Evolutionary conservation across 768 basidiomycete species (phyloP).

Genomic region (Leccinum broughii): DNA sequence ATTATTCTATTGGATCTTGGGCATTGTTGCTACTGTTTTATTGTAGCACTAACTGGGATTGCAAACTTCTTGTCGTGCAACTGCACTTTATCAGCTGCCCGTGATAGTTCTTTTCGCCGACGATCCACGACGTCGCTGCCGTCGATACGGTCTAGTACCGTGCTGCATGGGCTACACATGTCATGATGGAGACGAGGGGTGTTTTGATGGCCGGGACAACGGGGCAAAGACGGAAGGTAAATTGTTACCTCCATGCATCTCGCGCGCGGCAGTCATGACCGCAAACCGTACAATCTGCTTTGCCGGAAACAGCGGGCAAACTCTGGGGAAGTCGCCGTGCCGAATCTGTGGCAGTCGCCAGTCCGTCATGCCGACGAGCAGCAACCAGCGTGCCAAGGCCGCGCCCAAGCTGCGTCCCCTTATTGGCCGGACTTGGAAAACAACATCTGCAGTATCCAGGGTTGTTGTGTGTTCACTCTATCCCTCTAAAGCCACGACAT

Average conservation of each 20-base stretch:
- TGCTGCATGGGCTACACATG: no score
- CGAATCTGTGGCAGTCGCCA: no score
- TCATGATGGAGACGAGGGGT: no score
- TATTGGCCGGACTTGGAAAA: conserved; percentile 42
- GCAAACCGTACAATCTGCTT: no score
- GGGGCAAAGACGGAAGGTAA: no score
- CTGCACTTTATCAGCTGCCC: background rate
- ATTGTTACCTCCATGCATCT: no score
- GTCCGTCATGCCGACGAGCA: background rate
- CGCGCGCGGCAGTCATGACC: no score
- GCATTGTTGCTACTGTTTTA: background rate
- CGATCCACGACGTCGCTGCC: background rate
- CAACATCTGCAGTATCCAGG: conserved; percentile 56
- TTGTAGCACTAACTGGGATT: background rate
- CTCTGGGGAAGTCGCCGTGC: no score
- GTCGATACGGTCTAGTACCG: no score
- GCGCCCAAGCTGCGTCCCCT: background rate
- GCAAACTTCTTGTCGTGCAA: background rate
- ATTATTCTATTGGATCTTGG: background rate
- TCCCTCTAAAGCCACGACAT: conserved; percentile 3
- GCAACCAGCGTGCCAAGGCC: background rate
- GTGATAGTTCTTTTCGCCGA: background rate
- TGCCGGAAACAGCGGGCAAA: no score
- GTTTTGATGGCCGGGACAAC: no score
- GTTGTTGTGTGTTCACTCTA: conserved; percentile 31